Evolutionary conservation across 192 early-diverging fungal genomes (phyloP), one percentile per base, ranked within the genome.

Genomic region (Mortierella hygrophila): DNA sequence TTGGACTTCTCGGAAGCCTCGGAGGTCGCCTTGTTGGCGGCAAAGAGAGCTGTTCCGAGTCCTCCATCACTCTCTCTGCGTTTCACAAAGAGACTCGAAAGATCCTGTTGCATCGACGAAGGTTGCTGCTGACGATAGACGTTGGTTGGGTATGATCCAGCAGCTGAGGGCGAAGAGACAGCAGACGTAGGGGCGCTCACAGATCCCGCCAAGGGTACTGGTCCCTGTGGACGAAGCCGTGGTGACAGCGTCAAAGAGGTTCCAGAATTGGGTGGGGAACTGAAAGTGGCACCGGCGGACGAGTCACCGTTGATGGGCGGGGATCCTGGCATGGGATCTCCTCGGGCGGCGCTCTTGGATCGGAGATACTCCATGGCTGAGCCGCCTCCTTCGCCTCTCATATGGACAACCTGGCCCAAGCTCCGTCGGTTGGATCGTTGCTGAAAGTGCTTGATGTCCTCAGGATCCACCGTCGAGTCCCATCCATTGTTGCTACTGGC

Each of bases 341-440:
- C 84, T 3, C 84, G 84, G 21, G 78, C 79, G 0, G 79, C 84
- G 26, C 84, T 86, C 52, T 86, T 86, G 18, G 79, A 75, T 2
- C 84, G 78, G 46, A 86, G 79, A 35, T 86, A 86, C 23, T 86
- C 84, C 84, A 86, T 86, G 23, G 84, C 84, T 21, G 82, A 42
- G 13, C 32, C 79, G 1, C 79, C 79, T 10, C 76, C 84, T 52
- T 81, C 84, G 15, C 79, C 84, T 37, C 79, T 65, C 79, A 86
- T 81, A 54, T 86, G 70, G 23, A 86, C 79, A 23, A 86, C 84
- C 32, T 86, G 79, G 11, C 84, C 84, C 10, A 86, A 72, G 46
- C 84, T 86, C 37, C 79, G 70, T 13, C 84, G 84, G 42, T 86
- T 86, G 4, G 63, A 77, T 20, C 76, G 75, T 68, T 86, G 79